Evolutionary conservation across 371 early-diverging fungal species (phyloP), one percentile per base, ranked within the genome.

Genomic region (Saksenaea oblongispora): DNA sequence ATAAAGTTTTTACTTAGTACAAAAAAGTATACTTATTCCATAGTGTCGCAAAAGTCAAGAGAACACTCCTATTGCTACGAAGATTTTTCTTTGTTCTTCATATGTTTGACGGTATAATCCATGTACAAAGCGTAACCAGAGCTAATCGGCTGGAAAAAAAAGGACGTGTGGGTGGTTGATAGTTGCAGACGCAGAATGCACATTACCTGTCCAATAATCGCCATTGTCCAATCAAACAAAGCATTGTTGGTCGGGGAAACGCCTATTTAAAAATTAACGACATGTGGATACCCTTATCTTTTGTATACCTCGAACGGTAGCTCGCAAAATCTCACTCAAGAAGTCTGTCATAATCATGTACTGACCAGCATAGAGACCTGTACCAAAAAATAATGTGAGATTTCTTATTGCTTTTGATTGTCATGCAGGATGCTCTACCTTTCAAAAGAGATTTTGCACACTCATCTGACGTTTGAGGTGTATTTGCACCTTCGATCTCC

Each of bases 401-500:
- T 0, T 8, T 4, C 17, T 13, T 28, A 47, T 37, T 14, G 34
- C 17, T 28, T 56, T 37, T 14, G 34, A 27, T 34, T 44, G 24
- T n/a, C 11, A 8, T 10, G 4, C 1, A 34, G 10, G 7, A 14
- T 13, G 8, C 4, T 37, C 51, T 26, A 63, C 87, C 87, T 41
- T 72, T 70, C 44, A 89, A 72, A 53, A 91, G 58, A 1, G 82
- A 84, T 44, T 78, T 65, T 22, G 92, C 88, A 59, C 89, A 90
- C 55, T 81, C 79, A 11, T 82, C 82, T 7, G 91, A 82, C 7
- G 85, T 71, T 62, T 85, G 73, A 18, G 86, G 78, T 9, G 76
- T 80, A 47, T 87, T 83, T 0, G 74, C 80, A 11, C 91, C 92
- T 70, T 97, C 97, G 54, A 97, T 87, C n/a, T 80, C 77, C 57